Base-by-base conservation (phyloP, 495 filamentous ascomycete genomes). In the Penicillium odoratum region DNA sequence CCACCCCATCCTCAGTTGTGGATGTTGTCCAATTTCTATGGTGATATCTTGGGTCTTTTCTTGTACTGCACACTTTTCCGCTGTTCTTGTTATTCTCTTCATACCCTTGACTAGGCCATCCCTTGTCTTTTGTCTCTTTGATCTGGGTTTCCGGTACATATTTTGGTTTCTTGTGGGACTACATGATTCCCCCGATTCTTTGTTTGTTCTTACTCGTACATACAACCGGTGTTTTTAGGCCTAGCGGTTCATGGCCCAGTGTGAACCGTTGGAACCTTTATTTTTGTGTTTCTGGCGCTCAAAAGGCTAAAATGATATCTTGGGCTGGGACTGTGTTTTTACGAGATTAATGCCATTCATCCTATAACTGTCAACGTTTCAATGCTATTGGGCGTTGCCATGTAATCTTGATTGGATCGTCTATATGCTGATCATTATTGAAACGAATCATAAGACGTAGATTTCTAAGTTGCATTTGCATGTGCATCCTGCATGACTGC, bases 171-270 rank as follows among this genome's bases (percentile, higher is more conserved):
- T 55, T 58, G 42, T 64, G 61, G 59, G 58, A 63, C 56, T 63
- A 61, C 70, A 69, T 64, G 67, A 71, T 71, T 71, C 67, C 62
- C 61, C 56, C 33, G 44, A 43, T 48, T 31, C 48, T 51, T 50
- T 54, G 49, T 47, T 56, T 13, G 43, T 45, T 51, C 30, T 54
- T 56, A 47, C 26, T 53, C 56, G 64, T 67, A 64, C 58, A 68
- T 63, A 65, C 59, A 44, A 21, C 45, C 48, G 53, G 49, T 58
- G 49, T 58, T 60, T 59, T 43, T 38, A 30, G 48, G 38, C 46
- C 16, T 26, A 40, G 60, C 11, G 18, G 57, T 52, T 48, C 47
- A 59, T 47, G 26, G 54, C 56, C 55, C 40, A 30, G 48, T 50
- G 11, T 16, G 31, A 26, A 29, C 45, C 33, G 30, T 52, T 57